Evolutionary conservation across 2,329 filamentous ascomycete species (phyloP).

Genomic region (Claviceps paspali): DNA sequence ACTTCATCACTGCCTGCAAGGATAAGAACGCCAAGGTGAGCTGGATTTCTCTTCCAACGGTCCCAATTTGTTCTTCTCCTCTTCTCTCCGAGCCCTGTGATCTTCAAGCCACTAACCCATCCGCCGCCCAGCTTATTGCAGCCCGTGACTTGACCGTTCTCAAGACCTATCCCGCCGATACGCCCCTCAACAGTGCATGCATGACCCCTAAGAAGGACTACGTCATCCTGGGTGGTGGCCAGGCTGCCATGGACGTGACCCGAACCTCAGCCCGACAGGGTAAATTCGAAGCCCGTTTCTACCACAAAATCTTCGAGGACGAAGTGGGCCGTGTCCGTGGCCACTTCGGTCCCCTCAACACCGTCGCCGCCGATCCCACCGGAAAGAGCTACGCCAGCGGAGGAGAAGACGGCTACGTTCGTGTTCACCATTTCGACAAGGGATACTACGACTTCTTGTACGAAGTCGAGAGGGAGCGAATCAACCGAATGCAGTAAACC

Average conservation of each 20-base stretch:
- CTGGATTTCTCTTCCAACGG: background rate
- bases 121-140: slow-evolving; percentile 66
- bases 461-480: slow-evolving; percentile 83
- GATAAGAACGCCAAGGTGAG: slow-evolving; percentile 88
- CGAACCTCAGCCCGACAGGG: slow-evolving; percentile 86
- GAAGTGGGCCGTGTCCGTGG: slow-evolving; percentile 94
- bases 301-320: slow-evolving; percentile 99
- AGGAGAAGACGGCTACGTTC: slow-evolving; percentile 96
- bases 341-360: slow-evolving; percentile 95
- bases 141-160: slow-evolving; percentile 76
- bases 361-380: slow-evolving; percentile 81
- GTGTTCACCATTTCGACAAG: slow-evolving; percentile 97
- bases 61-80: no score
- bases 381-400: slow-evolving; percentile 89
- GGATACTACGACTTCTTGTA: slow-evolving; percentile 97
- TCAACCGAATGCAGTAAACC: slow-evolving; percentile 28
- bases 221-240: slow-evolving; percentile 93
- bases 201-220: slow-evolving; percentile 95
- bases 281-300: slow-evolving; percentile 98
- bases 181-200: slow-evolving; percentile 86
- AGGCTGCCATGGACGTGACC: slow-evolving; percentile 98
- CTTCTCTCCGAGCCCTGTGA: no score
- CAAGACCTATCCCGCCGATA: slow-evolving; percentile 86
- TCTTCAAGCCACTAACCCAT: no score
- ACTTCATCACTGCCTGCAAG: slow-evolving; percentile 96